Base-by-base conservation (phyloP, 306 rosid species). In the Sindora glabra region DNA sequence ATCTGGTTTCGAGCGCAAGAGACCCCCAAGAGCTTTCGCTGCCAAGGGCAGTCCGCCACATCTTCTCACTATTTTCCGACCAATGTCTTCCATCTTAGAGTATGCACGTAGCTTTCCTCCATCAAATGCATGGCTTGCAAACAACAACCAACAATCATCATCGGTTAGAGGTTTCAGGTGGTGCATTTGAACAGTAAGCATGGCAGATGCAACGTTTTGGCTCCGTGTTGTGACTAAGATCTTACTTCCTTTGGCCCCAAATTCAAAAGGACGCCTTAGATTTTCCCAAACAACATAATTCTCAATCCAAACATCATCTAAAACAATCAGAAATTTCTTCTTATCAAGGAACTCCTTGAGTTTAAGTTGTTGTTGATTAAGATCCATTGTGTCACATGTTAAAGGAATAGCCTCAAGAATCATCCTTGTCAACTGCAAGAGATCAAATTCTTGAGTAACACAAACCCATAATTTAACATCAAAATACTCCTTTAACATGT, bases 301-400 rank as follows among this genome's bases (percentile, higher is more conserved):
- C 13, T 70, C 76, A 37, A 37, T 76, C 72, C 81, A 70, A 3
- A 64, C 68, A n/a, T 70, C 81, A 59, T 76, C 76, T 12, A 75
- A 32, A 29, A 69, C 73, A 42, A 75, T 33, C 11, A 75, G 45
- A 23, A 64, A 70, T 45, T 23, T 75, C 48, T 53, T 64, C 10
- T 47, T 37, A 1, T 2, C 2, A 1, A 59, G 41, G 23, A 50
- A 32, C 6, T 59, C 64, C 30, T 10, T 34, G 5, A 56, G 5
- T 8, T 33, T 18, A 27, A 29, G 26, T 24, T 60, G 67, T 40
- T 53, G 61, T 0, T 30, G 17, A 3, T 44, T 32, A 4, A 63
- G 38, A 22, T 73, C 74, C 8, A 22, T 32, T 12, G 30, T 4
- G 13, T 61, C 67, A 61, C 21, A 32, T 2, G 4, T n/a, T 21